Evolutionary conservation across 140 eudicot genomes (phyloP).

Genomic region (Bidens hawaiensis): DNA sequence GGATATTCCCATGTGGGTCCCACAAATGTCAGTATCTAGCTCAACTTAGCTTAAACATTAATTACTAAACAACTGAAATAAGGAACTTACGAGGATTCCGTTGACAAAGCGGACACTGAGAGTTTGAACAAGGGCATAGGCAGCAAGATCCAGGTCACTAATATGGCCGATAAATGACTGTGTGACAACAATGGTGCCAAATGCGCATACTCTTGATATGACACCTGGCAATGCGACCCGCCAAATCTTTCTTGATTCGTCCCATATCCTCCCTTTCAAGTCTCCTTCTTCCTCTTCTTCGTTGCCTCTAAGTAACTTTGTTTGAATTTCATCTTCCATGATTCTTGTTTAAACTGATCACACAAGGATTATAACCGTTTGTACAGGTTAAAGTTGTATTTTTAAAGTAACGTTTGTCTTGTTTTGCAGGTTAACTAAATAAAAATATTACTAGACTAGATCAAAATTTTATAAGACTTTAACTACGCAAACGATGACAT

Average conservation of each 20-base stretch:
- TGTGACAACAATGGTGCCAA: slow-evolving; percentile 61
- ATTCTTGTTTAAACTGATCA: not conserved
- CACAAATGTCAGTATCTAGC: not conserved
- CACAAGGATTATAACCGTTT: not conserved
- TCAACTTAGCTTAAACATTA: not conserved
- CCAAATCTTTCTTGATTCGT: slow-evolving; percentile 47
- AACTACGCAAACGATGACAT: not conserved
- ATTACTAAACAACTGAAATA: not conserved
- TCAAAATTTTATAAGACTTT: not conserved
- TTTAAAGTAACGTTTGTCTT: too few species aligned
- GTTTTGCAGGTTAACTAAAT: not conserved
- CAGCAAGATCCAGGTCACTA: slow-evolving; percentile 57
- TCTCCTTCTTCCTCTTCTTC: slow-evolving; percentile 23
- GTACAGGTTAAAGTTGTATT: too few species aligned
- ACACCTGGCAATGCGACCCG: slow-evolving; percentile 65
- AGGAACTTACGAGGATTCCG: slow-evolving; percentile 56
- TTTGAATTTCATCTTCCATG: slow-evolving; percentile 1
- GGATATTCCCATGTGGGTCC: not conserved
- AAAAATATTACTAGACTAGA: not conserved
- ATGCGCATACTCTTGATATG: slow-evolving; percentile 50
- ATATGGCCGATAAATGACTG: slow-evolving; percentile 69
- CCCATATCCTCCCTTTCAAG: slow-evolving; percentile 29
- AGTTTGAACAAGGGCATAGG: slow-evolving; percentile 77
- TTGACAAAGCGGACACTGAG: slow-evolving; percentile 59
- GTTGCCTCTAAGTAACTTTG: slow-evolving; percentile 7